Percentiles rank a stretch among this genome's conserved stretches.
These are phyloP conservation scores for Neurospora pannonica DNA, from an alignment of 495 filamentous ascomycete genomes.

Conservation along the genomic window DNA sequence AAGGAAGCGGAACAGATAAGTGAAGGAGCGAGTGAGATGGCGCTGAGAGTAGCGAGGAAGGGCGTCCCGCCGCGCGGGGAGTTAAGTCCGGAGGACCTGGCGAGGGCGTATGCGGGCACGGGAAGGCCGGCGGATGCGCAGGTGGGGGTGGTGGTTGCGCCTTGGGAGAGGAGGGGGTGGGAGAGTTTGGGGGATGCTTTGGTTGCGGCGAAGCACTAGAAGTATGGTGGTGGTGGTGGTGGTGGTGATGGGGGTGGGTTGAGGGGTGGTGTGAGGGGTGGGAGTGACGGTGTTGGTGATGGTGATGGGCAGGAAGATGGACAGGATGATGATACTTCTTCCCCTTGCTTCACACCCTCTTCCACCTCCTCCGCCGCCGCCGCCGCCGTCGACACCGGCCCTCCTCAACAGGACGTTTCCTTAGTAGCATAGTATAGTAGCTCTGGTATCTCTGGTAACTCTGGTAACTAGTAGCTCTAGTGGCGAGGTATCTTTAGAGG, in stretches of 20 bases:
- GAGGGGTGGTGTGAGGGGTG: too few relatives aligned
- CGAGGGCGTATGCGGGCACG: slow-evolving; percentile 67
- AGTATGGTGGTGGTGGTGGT: too few relatives aligned
- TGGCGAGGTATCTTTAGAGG: neutral
- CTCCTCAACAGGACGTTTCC: neutral
- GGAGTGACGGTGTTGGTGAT: too few relatives aligned
- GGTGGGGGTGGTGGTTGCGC: slow-evolving; percentile 71
- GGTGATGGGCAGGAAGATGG: neutral
- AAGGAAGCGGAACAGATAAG: slow-evolving; percentile 31
- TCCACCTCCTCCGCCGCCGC: neutral
- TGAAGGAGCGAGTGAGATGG: slow-evolving; percentile 64
- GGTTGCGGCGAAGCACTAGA: slow-evolving; percentile 1
- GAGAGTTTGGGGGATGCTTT: slow-evolving; percentile 21
- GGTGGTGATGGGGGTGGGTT: too few relatives aligned
- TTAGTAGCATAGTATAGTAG: neutral
- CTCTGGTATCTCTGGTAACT: neutral
- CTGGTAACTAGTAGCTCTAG: too few relatives aligned
- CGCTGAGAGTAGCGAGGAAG: slow-evolving; percentile 64
- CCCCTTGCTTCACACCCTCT: neutral
- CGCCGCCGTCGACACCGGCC: neutral
- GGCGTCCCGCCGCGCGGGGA: slow-evolving; percentile 60
- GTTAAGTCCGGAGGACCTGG: slow-evolving; percentile 58
- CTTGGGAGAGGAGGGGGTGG: slow-evolving; percentile 68
- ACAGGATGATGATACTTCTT: neutral
- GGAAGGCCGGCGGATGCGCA: slow-evolving; percentile 63